Evolutionary conservation across 108 stramenopile species (phyloP).

Genomic region (Epipyxis sp.): DNA sequence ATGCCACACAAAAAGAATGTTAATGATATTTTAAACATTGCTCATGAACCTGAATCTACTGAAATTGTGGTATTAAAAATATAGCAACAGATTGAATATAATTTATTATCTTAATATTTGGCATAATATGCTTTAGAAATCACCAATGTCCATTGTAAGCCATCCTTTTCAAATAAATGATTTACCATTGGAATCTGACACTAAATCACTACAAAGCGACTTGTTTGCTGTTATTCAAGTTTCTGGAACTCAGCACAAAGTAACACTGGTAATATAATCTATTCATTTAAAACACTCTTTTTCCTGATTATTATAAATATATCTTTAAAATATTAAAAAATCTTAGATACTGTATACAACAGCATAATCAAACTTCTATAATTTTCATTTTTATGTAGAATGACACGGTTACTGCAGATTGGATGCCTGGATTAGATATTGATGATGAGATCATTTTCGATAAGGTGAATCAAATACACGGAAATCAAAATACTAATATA

Average conservation of each 20-base stretch:
- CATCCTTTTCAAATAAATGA: not conserved
- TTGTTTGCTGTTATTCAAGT: not conserved
- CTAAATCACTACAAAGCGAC: not conserved
- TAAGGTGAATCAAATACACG: too few relatives aligned
- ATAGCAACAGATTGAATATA: too few relatives aligned
- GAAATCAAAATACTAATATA: not conserved
- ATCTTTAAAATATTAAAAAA: not conserved
- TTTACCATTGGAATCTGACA: not conserved
- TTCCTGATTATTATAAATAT: not conserved
- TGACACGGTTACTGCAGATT: not conserved
- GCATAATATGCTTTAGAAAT: too few relatives aligned
- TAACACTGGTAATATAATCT: not conserved
- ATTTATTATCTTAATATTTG: too few relatives aligned
- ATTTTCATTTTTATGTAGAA: not conserved
- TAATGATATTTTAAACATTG: too few relatives aligned
- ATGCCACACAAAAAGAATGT: too few relatives aligned
- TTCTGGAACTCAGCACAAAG: not conserved
- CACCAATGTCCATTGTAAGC: not conserved
- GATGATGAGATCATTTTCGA: not conserved
- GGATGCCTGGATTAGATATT: not conserved
- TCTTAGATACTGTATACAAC: too few relatives aligned
- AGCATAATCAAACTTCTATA: not conserved
- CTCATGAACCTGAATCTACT: too few relatives aligned
- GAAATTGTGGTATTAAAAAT: too few relatives aligned
- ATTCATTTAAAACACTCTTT: not conserved